These are phyloP conservation scores for Camillea tinctor DNA, from an alignment of 2,329 filamentous ascomycete genomes.

Conservation along the genomic window DNA sequence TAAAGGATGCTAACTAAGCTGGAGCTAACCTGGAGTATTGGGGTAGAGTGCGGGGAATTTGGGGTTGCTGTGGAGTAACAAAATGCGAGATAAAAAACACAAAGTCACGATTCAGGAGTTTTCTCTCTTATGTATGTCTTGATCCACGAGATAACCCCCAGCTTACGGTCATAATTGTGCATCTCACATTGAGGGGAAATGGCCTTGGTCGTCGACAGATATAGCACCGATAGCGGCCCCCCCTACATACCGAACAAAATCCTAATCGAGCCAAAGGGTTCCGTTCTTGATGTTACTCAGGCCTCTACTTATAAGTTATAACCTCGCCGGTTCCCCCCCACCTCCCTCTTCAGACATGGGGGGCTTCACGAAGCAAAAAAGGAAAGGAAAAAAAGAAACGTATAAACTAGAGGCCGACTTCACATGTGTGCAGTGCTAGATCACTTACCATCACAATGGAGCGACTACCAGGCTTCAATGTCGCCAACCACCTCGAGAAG, in stretches of 20 bases:
- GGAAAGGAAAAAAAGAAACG: background rate
- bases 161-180: background rate
- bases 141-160: background rate
- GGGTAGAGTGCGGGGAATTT: background rate
- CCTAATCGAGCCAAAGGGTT: no score
- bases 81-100: background rate
- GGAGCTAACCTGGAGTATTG: background rate
- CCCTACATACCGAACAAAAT: background rate
- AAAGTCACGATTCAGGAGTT: background rate
- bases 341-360: background rate
- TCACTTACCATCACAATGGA: conserved; percentile 24
- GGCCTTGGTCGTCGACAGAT: background rate
- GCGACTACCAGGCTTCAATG: conserved; percentile 32
- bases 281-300: no score
- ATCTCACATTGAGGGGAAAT: background rate
- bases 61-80: background rate
- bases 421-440: background rate
- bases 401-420: background rate
- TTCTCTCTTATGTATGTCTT: no score
- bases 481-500: conserved; percentile 34
- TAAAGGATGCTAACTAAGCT: no score
- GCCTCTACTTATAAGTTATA: background rate
- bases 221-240: background rate
- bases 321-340: background rate
- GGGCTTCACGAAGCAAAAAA: background rate